These are phyloP conservation scores for Macrotyloma uniflorum DNA, from an alignment of 306 rosid species.

Conservation along the genomic window DNA sequence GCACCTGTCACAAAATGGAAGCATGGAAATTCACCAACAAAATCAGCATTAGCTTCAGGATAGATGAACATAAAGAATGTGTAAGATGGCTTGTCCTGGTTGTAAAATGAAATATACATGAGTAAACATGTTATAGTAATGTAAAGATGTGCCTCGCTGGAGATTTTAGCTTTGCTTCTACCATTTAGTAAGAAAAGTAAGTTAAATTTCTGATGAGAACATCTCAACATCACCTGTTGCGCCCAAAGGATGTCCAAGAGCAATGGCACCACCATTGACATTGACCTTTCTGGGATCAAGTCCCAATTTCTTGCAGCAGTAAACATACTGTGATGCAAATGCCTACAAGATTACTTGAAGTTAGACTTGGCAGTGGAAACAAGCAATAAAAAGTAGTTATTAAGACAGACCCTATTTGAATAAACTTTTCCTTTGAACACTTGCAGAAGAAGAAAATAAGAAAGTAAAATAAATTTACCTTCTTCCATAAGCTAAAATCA, in stretches of 20 bases:
- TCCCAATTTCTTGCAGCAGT: slow-evolving; percentile 77
- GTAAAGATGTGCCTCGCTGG: neutral
- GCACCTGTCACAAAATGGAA: slow-evolving; percentile 62
- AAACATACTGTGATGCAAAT: slow-evolving; percentile 90
- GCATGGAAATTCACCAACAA: slow-evolving; percentile 2
- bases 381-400: neutral
- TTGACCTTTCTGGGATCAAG: slow-evolving; percentile 79
- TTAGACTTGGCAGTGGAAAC: neutral
- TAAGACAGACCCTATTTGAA: neutral
- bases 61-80: neutral
- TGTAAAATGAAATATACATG: slow-evolving; percentile 2
- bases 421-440: neutral
- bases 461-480: neutral
- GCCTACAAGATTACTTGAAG: slow-evolving; percentile 58
- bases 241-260: slow-evolving; percentile 94
- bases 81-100: slow-evolving; percentile 3
- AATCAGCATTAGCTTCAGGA: slow-evolving; percentile 23
- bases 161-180: slow-evolving; percentile 10
- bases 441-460: neutral
- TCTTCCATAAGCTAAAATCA: neutral
- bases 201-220: neutral
- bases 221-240: slow-evolving; percentile 66
- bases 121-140: neutral
- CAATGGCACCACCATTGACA: slow-evolving; percentile 94
- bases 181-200: neutral